A percentile compares a stretch with the other conserved stretches of the same genome.
phyloP scores from a whole-genome alignment of 2,329 filamentous ascomycete species.

The Incumbomyces delicatus region DNA sequence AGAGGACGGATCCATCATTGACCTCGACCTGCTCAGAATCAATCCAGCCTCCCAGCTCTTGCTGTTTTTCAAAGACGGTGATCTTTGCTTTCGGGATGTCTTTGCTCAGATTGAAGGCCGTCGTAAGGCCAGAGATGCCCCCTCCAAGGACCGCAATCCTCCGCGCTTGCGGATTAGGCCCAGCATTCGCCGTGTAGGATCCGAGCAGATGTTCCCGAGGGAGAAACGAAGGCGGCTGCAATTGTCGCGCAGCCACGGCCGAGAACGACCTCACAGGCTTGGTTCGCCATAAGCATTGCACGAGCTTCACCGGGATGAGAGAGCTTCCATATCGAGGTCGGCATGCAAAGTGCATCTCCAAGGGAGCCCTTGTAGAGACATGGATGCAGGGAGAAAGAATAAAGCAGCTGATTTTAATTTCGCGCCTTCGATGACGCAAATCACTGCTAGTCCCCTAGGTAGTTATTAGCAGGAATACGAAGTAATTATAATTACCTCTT shows the following conservation, averaged over 20 bases:
- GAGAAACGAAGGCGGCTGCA: neutral
- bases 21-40: constrained; percentile 55
- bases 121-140: constrained; percentile 71
- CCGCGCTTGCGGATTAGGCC: constrained; percentile 23
- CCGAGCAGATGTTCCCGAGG: neutral
- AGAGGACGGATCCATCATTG: constrained; percentile 54
- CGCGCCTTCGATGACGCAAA: no score
- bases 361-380: constrained; percentile 6
- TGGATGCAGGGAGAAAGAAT: neutral
- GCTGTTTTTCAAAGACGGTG: constrained; percentile 67
- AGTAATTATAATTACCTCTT: neutral
- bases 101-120: constrained; percentile 65
- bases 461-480: no score
- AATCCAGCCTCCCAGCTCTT: constrained; percentile 75
- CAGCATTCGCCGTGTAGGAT: neutral
- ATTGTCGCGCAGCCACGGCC: constrained; percentile 27
- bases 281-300: constrained; percentile 38
- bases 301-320: constrained; percentile 14
- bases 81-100: constrained; percentile 60
- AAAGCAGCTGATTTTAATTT: neutral
- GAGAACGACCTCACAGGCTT: constrained; percentile 61
- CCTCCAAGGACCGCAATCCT: constrained; percentile 64
- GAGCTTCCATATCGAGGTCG: constrained; percentile 10
- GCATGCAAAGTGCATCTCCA: constrained; percentile 19
- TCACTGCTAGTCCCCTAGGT: no score